Base-by-base conservation (phyloP, 1,284 basidiomycete species). In the Neolentinus lepideus region DNA sequence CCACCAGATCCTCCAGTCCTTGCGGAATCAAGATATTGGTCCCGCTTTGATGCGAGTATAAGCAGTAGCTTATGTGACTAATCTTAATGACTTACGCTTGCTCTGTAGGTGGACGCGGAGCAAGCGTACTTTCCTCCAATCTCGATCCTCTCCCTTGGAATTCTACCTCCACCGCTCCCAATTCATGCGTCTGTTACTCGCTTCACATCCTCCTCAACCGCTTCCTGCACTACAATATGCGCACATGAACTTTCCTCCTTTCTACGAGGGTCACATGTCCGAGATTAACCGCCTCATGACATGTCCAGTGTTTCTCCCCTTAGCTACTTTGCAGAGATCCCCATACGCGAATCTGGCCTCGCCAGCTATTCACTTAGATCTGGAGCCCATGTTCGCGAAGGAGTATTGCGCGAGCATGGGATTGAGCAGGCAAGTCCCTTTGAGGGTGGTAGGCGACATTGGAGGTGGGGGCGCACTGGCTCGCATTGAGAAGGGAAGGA, bases 401-500 rank as follows among this genome's bases (percentile, higher is more conserved):
- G 95, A 97, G 64, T 98, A 90, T 64, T 97, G 94, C 67, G 87
- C 92, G 2, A 83, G 80, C 61, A 74, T 94, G 27, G 89, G 90
- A 2, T 90, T 95, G 84, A 89, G 94, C 59, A 82, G 89, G 57
- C 91, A 95, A 61, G 85, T 92, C 11, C 92, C 94, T 0, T 75
- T 98, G 46, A 78, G 88, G 53, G 90, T 96, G 3, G 88, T 92
- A 0, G 90, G 90, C 0, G 92, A 95, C 64, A 87, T 98, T 52
- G 95, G 95, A 1, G 92, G 90, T 0, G 90, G 92, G 3, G 92
- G 93, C 0, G 93, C 93, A 1, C 70, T 98, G 56, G 87, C 88
- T 11, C 82, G 87, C 59, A 95, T 97, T 57, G 92, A 96, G 74
- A 97, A 96, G 70, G 94, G 92, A 8, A 80, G 91, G 59, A 90